These are phyloP conservation scores for Begonia loranthoides DNA, from an alignment of 306 rosid genomes.

Conservation along the genomic window DNA sequence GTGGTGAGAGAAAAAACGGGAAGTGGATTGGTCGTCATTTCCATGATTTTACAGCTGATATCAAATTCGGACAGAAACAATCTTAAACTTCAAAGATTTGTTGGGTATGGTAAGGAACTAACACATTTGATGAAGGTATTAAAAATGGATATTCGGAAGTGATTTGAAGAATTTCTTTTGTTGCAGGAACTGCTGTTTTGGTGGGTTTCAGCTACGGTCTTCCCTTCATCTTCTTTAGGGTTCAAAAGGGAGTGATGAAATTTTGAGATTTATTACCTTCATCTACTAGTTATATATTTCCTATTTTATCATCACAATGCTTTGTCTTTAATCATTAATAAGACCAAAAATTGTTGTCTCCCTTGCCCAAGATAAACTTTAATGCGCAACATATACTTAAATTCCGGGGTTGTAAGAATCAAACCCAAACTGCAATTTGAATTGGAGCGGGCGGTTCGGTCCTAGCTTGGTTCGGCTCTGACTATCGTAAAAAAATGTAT, in stretches of 20 bases:
- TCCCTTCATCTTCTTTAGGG: slow-evolving; percentile 38
- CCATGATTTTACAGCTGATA: slow-evolving; percentile 29
- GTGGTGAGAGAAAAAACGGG: slow-evolving; percentile 51
- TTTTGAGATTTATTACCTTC: slow-evolving; percentile 10
- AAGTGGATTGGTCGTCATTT: slow-evolving; percentile 30
- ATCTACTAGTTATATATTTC: background rate
- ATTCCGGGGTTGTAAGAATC: no score
- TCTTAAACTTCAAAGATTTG: slow-evolving; percentile 6
- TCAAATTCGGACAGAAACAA: slow-evolving; percentile 8
- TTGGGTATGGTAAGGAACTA: slow-evolving; percentile 29
- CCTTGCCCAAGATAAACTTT: no score
- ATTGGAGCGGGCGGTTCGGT: no score
- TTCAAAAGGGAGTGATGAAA: slow-evolving; percentile 32
- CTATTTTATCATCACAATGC: no score
- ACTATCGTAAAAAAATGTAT: no score
- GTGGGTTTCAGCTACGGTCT: slow-evolving; percentile 44
- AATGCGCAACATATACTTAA: no score
- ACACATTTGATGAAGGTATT: no score
- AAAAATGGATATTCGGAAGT: background rate
- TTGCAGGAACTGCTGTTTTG: slow-evolving; percentile 39
- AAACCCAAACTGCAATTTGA: no score
- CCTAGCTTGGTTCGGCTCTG: no score
- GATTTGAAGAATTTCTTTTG: background rate
- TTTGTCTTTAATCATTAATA: no score
- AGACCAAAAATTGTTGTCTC: no score